These are phyloP conservation scores for Pterocarpus macrocarpus DNA, from an alignment of 306 rosid genomes.

Conservation along the genomic window DNA sequence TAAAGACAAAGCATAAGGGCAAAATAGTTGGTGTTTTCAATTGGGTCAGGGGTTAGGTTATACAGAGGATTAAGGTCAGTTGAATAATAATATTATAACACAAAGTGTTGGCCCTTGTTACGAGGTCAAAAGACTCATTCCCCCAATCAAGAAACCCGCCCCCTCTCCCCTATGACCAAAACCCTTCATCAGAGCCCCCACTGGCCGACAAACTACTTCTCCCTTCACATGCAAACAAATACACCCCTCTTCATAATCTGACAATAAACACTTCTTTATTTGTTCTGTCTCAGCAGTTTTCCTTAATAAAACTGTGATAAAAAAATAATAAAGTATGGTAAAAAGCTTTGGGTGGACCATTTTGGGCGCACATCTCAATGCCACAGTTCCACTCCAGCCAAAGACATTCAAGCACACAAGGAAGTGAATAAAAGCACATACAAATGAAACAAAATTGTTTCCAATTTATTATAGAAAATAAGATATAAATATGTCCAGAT, in stretches of 20 bases:
- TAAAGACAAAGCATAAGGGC: background rate
- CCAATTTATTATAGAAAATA: conserved; percentile 68
- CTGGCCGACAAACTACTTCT: conserved; percentile 65
- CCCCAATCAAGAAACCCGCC: conserved; percentile 54
- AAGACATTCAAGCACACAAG: conserved; percentile 25
- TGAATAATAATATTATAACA: conserved; percentile 24
- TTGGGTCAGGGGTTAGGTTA: conserved; percentile 42
- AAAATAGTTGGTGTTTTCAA: background rate
- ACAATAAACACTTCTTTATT: conserved; percentile 24
- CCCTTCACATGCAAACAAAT: conserved; percentile 73
- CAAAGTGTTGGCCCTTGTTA: conserved; percentile 54
- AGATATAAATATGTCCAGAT: conserved; percentile 68
- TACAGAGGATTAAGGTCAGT: conserved; percentile 42
- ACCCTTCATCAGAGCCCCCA: conserved; percentile 43
- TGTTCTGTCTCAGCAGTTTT: conserved; percentile 7
- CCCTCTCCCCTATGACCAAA: conserved; percentile 45
- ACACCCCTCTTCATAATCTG: conserved; percentile 15
- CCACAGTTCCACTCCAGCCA: background rate
- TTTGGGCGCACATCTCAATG: conserved; percentile 38
- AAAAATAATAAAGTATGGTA: background rate
- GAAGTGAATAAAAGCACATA: conserved; percentile 21
- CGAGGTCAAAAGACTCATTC: conserved; percentile 68
- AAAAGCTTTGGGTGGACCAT: conserved; percentile 42
- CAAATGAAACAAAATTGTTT: conserved; percentile 58
- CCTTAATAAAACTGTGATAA: background rate